Evolutionary conservation across 1,139 yeast genomes (phyloP), one percentile per base, ranked within the genome.

Genomic region (Scheffersomyces insectosa): DNA sequence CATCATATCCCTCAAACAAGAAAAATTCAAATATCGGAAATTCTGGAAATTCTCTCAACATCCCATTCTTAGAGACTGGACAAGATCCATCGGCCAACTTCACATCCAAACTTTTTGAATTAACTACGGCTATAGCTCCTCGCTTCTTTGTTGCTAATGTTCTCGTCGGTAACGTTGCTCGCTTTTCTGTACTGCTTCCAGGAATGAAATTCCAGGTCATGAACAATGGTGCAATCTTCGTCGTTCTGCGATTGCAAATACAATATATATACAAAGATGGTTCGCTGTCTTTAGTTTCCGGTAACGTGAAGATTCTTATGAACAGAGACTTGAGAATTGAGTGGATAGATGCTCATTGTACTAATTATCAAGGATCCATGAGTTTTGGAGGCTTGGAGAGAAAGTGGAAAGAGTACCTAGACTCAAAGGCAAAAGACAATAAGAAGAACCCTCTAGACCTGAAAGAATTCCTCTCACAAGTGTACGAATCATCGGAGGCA

Each of bases 211-310:
- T 85, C 39, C 87, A 82, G 55, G 83, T 83, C 3, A 66, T 85
- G 57, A 79, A 82, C 37, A 80, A 80, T 52, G 90, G 90, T 1
- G 75, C 83, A 8, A 80, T 85, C 0, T 75, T 82, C 44, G 70
- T 88, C 38, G 77, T 85, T 27, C 75, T 88, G 8, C 73, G 82
- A 40, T 70, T 85, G 38, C 66, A 77, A 4, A 62, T 83, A 37
- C 73, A 78, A 12, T 82, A 78, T 52, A 70, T 73, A 55, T 87
- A 82, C 57, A 63, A 67, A 3, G 95, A 88, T 62, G 95, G 91
- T 0, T 82, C 91, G 1, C 72, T 76, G 50, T 80, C 86, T n/a
- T 72, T 77, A 7, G 74, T 83, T 38, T 68, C 70, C 39, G 88
- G 91, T 0, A 77, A 79, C 8, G 62, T 83, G 20, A 80, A 81